A percentile compares a stretch with the other conserved stretches of the same genome.
phyloP scores from a whole-genome alignment of 805 yeast genomes.

The Candida montana region DNA sequence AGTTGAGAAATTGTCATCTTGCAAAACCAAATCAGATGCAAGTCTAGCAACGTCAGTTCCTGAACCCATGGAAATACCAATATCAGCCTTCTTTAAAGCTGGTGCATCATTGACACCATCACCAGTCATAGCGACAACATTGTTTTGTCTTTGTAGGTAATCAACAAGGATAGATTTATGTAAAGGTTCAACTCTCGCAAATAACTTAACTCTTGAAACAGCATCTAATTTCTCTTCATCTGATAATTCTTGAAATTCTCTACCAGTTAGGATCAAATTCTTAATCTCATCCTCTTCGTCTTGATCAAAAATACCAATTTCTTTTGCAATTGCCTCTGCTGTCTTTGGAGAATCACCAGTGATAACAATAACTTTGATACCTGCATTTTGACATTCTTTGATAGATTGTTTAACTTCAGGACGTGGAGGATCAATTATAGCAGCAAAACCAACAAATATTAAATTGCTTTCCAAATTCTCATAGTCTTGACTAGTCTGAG shows the following conservation, averaged over 20 bases:
- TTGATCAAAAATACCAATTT: constrained; percentile 33
- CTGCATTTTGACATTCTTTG: constrained; percentile 33
- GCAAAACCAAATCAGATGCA: constrained; percentile 52
- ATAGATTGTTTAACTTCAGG: constrained; percentile 33
- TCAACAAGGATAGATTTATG: constrained; percentile 50
- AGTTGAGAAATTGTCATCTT: constrained; percentile 51
- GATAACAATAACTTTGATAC: constrained; percentile 39
- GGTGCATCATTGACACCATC: constrained; percentile 67
- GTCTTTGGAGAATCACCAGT: constrained; percentile 55
- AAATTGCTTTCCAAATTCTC: constrained; percentile 25
- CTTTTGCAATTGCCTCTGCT: constrained; percentile 45
- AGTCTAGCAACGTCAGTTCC: constrained; percentile 59
- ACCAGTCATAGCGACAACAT: constrained; percentile 59
- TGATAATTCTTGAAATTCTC: constrained; percentile 30
- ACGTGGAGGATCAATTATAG: constrained; percentile 42
- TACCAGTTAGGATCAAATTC: constrained; percentile 33
- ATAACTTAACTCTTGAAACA: constrained; percentile 39
- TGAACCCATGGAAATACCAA: constrained; percentile 60
- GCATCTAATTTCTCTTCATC: constrained; percentile 36
- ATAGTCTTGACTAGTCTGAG: constrained; percentile 32
- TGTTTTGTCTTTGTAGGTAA: constrained; percentile 38
- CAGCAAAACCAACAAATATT: constrained; percentile 36
- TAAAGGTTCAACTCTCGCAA: constrained; percentile 54
- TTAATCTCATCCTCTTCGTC: constrained; percentile 20
- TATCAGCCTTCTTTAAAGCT: constrained; percentile 56